These are phyloP conservation scores for Escallonia herrerae DNA, from an alignment of 129 eudicot species.

Conservation along the genomic window DNA sequence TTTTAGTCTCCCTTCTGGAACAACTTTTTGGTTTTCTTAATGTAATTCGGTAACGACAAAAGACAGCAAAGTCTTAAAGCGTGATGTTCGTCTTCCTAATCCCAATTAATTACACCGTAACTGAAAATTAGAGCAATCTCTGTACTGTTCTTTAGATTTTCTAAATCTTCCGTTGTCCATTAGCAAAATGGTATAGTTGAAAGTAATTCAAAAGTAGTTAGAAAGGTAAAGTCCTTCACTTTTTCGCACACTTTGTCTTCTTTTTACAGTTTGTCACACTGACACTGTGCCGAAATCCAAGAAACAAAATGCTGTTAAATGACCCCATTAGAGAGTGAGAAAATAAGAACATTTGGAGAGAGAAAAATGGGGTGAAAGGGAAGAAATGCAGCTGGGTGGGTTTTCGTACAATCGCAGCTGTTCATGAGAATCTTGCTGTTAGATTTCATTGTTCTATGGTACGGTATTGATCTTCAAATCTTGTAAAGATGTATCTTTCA, in stretches of 20 bases:
- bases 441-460: slow-evolving; percentile 24
- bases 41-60: slow-evolving; percentile 12
- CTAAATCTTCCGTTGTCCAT: too few species aligned
- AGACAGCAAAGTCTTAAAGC: not conserved
- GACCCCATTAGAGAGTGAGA: slow-evolving; percentile 16
- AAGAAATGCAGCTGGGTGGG: slow-evolving; percentile 22
- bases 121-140: not conserved
- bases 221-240: slow-evolving; percentile 9
- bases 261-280: slow-evolving; percentile 33
- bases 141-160: too few species aligned
- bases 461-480: slow-evolving; percentile 24
- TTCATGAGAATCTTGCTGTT: slow-evolving; percentile 42
- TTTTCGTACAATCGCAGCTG: slow-evolving; percentile 26
- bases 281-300: slow-evolving; percentile 28
- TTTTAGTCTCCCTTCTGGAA: too few species aligned
- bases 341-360: slow-evolving; percentile 12
- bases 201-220: too few species aligned
- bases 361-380: slow-evolving; percentile 33
- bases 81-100: slow-evolving; percentile 3
- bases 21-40: too few species aligned
- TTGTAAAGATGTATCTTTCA: slow-evolving; percentile 5
- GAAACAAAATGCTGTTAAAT: slow-evolving; percentile 12
- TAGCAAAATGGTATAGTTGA: too few species aligned
- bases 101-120: slow-evolving; percentile 10
- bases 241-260: not conserved